Evolutionary conservation across 2,329 filamentous ascomycete species (phyloP), one percentile per base, ranked within the genome.

Genomic region (Neonectria coccinea): DNA sequence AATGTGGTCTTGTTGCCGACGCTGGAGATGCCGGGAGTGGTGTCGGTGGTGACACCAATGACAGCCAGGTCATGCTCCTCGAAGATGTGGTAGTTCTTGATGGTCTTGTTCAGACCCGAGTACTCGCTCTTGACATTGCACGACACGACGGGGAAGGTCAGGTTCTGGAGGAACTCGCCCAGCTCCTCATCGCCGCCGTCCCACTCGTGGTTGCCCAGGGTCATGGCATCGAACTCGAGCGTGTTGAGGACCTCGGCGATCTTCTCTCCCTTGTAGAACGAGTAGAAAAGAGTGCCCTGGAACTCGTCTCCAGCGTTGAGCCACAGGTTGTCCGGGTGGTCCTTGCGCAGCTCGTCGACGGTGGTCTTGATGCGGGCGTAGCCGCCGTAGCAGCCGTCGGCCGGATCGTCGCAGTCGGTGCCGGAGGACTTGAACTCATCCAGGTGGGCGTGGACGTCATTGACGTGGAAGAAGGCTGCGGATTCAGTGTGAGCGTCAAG

Each of bases 281-380:
- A 84, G 78, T 89, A 91, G 80, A 90, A 91, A 8, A 91, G 81
- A 0, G 89, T 91, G 58, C 89, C 89, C 70, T 91, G 87, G 74
- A 91, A 91, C 74, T 91, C 89, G 69, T 91, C 89, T n/a, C 89
- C 89, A 2, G 85, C 86, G 60, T 91, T 89, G 50, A 91, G 79
- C 79, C 87, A 86, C 16, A 91, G 79, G 59, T 86, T 87, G 73
- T 90, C 86, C n/a, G 86, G 83, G 71, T 89, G 81, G 31, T 82
- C 80, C 5, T 85, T 82, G 31, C 88, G 84, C 27, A 87, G 83
- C 70, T 85, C 81, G 57, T 89, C 83, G 41, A 91, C 79, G 6
- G 87, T 83, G 20, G 84, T 82, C 80, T 89, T 89, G 75, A 91
- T 85, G 61, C 89, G 85, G 1, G 89, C 83, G 67, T 90, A 91